phyloP scores from a whole-genome alignment of 2,329 filamentous ascomycete species.

The Fusarium illudens region DNA sequence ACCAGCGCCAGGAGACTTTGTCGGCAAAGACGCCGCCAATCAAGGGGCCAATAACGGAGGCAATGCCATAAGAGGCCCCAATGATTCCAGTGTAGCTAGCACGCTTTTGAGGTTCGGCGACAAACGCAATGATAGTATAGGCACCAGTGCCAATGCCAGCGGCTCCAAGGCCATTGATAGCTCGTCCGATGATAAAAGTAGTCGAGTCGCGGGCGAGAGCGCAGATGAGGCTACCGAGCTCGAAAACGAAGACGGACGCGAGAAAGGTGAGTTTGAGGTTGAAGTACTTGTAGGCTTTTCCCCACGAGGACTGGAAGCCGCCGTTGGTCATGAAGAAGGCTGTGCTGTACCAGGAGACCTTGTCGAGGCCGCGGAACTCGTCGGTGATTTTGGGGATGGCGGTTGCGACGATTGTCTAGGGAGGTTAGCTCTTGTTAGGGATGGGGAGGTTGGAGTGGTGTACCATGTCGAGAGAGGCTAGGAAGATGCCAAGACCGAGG shows the following conservation, averaged over 20 bases:
- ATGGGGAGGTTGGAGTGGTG: conserved; percentile 5
- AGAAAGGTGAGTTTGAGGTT: conserved; percentile 60
- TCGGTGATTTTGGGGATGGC: conserved; percentile 65
- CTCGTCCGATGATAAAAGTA: conserved; percentile 61
- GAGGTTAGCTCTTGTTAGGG: neutral
- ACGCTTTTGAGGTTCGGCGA: conserved; percentile 47
- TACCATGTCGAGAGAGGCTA: conserved; percentile 59
- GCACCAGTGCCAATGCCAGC: conserved; percentile 60
- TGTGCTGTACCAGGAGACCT: conserved; percentile 68
- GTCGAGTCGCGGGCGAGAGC: conserved; percentile 55
- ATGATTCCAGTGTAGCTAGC: conserved; percentile 50
- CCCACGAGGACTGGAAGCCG: conserved; percentile 54
- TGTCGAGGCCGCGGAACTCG: conserved; percentile 60
- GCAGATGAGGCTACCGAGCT: conserved; percentile 63
- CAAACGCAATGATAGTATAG: conserved; percentile 60
- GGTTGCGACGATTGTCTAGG: conserved; percentile 64
- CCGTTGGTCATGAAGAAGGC: conserved; percentile 62
- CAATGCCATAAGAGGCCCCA: conserved; percentile 49
- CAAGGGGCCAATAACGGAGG: conserved; percentile 48
- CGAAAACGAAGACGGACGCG: conserved; percentile 59
- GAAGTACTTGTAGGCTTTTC: conserved; percentile 62
- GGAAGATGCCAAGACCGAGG: conserved; percentile 58
- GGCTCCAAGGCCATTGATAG: conserved; percentile 57
- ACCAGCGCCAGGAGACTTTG: conserved; percentile 51
- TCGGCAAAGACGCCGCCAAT: conserved; percentile 51